Evolutionary conservation across 2,329 filamentous ascomycete species (phyloP).

Genomic region (Truncatella angustata): DNA sequence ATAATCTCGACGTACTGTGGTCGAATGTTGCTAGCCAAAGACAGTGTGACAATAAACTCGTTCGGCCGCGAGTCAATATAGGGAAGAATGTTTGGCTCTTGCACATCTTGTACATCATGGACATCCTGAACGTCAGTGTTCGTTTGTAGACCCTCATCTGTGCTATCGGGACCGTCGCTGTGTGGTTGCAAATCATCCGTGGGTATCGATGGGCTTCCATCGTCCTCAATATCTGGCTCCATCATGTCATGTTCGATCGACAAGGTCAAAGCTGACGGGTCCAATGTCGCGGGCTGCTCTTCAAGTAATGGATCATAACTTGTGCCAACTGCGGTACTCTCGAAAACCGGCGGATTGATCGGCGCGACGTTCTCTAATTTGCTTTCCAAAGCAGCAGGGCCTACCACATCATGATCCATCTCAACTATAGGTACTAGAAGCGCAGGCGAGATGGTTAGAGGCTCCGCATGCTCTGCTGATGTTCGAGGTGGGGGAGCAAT

Average conservation of each 20-base stretch:
- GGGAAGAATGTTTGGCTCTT: conserved; percentile 20
- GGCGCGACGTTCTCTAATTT: neutral
- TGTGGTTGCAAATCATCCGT: conserved; percentile 21
- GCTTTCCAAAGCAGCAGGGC: conserved; percentile 11
- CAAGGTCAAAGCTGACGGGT: conserved; percentile 27
- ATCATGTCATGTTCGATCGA: conserved; percentile 29
- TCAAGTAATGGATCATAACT: conserved; percentile 16
- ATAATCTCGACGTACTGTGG: conserved; percentile 52
- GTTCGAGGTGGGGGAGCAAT: neutral
- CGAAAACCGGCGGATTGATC: neutral
- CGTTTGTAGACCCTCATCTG: conserved; percentile 2
- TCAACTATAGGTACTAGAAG: conserved; percentile 15
- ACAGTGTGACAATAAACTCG: conserved; percentile 55
- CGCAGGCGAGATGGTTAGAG: conserved; percentile 12
- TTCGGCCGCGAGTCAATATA: conserved; percentile 27
- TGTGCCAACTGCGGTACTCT: conserved; percentile 10
- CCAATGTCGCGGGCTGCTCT: conserved; percentile 25
- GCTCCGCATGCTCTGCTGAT: conserved; percentile 5
- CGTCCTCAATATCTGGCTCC: conserved; percentile 22
- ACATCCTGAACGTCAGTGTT: conserved; percentile 9
- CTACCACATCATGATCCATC: conserved; percentile 9
- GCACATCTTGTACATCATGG: no score
- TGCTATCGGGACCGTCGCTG: neutral
- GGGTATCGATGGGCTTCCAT: conserved; percentile 23
- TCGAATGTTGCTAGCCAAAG: conserved; percentile 52